Percentiles rank a stretch among this genome's conserved stretches.
phyloP scores from a whole-genome alignment of 2,329 filamentous ascomycete species.

The Plenodomus lindquistii region DNA sequence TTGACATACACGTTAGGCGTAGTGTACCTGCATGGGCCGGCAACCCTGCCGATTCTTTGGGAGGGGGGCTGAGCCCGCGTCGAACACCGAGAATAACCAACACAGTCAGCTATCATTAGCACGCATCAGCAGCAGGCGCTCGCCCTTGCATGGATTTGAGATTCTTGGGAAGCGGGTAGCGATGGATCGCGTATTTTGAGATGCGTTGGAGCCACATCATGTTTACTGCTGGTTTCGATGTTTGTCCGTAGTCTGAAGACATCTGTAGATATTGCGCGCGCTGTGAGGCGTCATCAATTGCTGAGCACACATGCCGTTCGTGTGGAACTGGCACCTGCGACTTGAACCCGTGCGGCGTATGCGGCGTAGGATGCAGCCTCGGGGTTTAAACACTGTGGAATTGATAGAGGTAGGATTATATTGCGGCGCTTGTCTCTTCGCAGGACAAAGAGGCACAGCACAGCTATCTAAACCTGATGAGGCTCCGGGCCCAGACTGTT shows the following conservation, averaged over 20 bases:
- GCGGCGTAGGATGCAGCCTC: slow-evolving; percentile 1
- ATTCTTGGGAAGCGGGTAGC: slow-evolving; percentile 3
- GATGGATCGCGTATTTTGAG: not conserved
- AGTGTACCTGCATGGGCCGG: slow-evolving; percentile 18
- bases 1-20: slow-evolving; percentile 20
- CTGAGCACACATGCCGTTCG: not conserved
- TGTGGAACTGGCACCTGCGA: slow-evolving; percentile 3
- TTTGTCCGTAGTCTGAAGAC: slow-evolving; percentile 5
- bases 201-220: not conserved
- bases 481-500: slow-evolving; percentile 6
- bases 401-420: not conserved
- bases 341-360: not conserved
- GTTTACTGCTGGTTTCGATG: slow-evolving; percentile 1
- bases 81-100: slow-evolving; percentile 31
- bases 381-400: not conserved
- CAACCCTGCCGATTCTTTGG: slow-evolving; percentile 15
- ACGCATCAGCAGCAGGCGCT: slow-evolving; percentile 9
- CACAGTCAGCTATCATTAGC: slow-evolving; percentile 39
- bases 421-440: slow-evolving; percentile 2
- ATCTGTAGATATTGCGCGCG: slow-evolving; percentile 1
- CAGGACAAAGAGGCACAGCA: not conserved
- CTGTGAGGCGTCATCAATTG: slow-evolving; percentile 1
- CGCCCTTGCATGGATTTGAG: slow-evolving; percentile 11
- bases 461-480: slow-evolving; percentile 1
- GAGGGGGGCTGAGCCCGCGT: slow-evolving; percentile 36